Evolutionary conservation across 148 eudicot genomes (phyloP).

Genomic region (Rhododendron molle): DNA sequence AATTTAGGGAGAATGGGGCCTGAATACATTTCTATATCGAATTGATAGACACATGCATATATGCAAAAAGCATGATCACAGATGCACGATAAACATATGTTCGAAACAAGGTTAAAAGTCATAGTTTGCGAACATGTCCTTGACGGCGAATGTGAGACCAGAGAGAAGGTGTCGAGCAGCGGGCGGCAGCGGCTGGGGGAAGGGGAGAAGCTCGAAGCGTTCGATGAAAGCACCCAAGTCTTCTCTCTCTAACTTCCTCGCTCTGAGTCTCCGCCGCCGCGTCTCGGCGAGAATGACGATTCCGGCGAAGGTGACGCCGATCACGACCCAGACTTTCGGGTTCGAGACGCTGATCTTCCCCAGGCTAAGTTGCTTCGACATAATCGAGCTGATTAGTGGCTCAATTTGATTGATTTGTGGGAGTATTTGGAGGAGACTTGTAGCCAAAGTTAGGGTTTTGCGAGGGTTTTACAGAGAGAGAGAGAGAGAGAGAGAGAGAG

Average conservation of each 20-base stretch:
- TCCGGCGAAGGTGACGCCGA: slow-evolving; percentile 72
- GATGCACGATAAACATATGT: background rate
- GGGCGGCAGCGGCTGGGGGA: slow-evolving; percentile 84
- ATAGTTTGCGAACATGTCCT: slow-evolving; percentile 51
- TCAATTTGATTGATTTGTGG: background rate
- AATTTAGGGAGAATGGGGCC: background rate
- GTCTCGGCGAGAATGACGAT: slow-evolving; percentile 46
- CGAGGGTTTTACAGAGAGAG: no score
- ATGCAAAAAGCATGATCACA: background rate
- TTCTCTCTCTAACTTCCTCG: slow-evolving; percentile 24
- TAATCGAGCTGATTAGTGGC: slow-evolving; percentile 10
- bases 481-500: no score
- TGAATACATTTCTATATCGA: background rate
- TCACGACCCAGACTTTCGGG: slow-evolving; percentile 63
- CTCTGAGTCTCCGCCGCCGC: slow-evolving; percentile 37
- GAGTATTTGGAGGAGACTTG: background rate
- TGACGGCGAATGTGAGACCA: slow-evolving; percentile 57
- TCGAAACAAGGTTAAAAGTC: background rate
- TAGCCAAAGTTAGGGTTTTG: background rate
- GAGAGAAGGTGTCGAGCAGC: slow-evolving; percentile 56
- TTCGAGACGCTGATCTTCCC: slow-evolving; percentile 34
- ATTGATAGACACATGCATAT: background rate
- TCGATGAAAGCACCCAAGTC: slow-evolving; percentile 78
- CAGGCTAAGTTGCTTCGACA: slow-evolving; percentile 18
- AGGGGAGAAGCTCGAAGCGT: slow-evolving; percentile 60